Percentiles rank a stretch among this genome's conserved stretches.
phyloP scores from a whole-genome alignment of 164 flowering plant genomes.

The Tetracentron sinense region DNA sequence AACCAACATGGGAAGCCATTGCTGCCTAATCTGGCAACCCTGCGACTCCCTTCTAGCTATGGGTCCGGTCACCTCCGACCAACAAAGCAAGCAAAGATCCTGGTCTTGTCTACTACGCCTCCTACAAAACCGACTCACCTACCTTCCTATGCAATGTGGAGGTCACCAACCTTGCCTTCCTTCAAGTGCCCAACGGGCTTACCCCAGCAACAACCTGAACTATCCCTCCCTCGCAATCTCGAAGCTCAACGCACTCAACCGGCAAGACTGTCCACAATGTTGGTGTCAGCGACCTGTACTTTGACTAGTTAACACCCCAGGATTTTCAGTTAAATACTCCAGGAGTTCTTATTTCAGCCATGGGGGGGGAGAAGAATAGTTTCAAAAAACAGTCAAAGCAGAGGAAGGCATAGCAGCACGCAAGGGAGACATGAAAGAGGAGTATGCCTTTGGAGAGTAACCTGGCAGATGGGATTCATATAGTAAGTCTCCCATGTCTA shows the following conservation, averaged over 20 bases:
- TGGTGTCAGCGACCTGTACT: constrained; percentile 40
- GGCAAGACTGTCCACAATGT: constrained; percentile 71
- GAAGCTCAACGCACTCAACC: constrained; percentile 38
- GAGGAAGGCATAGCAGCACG: no score
- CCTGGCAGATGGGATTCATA: no score
- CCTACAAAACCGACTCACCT: constrained; percentile 61
- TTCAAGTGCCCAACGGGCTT: constrained; percentile 48
- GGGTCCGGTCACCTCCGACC: constrained; percentile 83
- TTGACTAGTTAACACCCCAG: no score
- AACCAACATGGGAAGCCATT: constrained; percentile 48
- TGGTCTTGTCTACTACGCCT: constrained; percentile 86
- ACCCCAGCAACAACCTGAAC: constrained; percentile 49
- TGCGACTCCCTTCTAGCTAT: constrained; percentile 64
- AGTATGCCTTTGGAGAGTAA: no score
- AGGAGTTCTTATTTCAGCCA: no score
- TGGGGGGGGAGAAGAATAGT: no score
- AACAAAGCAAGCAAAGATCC: constrained; percentile 68
- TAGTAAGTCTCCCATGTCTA: no score
- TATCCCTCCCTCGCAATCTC: constrained; percentile 73
- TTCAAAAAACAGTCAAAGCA: no score
- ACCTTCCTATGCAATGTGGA: constrained; percentile 54
- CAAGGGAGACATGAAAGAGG: no score
- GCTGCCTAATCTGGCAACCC: constrained; percentile 33
- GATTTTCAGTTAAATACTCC: no score
- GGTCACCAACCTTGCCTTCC: constrained; percentile 13